Evolutionary conservation across 768 basidiomycete species (phyloP).

Genomic region (Neoboletus subvelutipes): DNA sequence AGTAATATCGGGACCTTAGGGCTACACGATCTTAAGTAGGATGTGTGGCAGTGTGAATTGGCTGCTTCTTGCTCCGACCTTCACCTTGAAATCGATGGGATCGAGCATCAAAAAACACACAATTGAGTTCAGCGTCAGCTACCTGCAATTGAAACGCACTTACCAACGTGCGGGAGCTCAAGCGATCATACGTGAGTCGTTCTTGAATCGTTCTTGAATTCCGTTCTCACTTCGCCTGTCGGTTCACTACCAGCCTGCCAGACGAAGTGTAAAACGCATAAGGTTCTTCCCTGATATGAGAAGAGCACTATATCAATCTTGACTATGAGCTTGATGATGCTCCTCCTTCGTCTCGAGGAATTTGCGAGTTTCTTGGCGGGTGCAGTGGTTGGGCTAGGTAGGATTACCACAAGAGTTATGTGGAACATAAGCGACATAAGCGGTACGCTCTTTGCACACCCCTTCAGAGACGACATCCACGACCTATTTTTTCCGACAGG

Average conservation of each 20-base stretch:
- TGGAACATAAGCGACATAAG: not conserved
- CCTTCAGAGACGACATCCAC: not conserved
- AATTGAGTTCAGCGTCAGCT: not conserved
- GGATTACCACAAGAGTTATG: not conserved
- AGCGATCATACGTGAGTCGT: no score
- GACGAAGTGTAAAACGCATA: not conserved
- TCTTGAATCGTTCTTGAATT: not conserved
- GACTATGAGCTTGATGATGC: not conserved
- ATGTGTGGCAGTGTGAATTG: slow-evolving; percentile 10
- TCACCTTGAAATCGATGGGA: not conserved
- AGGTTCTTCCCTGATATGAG: not conserved
- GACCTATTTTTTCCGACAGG: not conserved
- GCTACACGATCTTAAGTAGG: not conserved
- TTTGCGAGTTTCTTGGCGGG: not conserved
- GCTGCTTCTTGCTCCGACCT: not conserved
- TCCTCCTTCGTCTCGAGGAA: not conserved
- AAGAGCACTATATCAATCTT: not conserved
- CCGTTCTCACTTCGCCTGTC: not conserved
- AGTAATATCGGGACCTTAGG: not conserved
- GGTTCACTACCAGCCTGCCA: not conserved
- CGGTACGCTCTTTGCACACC: not conserved
- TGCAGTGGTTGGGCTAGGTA: not conserved
- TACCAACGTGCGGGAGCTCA: not conserved
- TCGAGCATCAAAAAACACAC: not conserved
- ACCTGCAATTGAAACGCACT: not conserved